Evolutionary conservation across 176 grass and related monocot species (phyloP).

Genomic region (Phragmites australis): DNA sequence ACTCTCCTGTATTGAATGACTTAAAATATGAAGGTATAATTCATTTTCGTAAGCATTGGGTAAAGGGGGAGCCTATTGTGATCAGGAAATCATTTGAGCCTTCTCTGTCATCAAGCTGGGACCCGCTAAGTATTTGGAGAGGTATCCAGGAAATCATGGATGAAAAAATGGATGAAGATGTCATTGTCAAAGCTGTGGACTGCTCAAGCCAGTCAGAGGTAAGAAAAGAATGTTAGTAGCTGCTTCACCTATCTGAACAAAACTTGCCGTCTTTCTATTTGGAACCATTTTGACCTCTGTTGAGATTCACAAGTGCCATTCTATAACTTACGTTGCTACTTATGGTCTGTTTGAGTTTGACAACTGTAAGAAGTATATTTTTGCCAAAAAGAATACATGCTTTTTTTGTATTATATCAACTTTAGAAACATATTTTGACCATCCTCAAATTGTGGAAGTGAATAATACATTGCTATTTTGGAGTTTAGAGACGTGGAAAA

Average conservation of each 20-base stretch:
- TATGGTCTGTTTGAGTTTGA: neutral
- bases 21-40: slow-evolving; percentile 66
- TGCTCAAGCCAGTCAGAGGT: slow-evolving; percentile 78
- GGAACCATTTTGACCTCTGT: neutral
- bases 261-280: slow-evolving; percentile 5
- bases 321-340: slow-evolving; percentile 25
- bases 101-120: slow-evolving; percentile 81
- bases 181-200: slow-evolving; percentile 76
- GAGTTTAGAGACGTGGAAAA: slow-evolving; percentile 9
- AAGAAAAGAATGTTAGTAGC: slow-evolving; percentile 24
- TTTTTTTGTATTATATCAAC: slow-evolving; percentile 6
- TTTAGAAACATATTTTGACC: neutral
- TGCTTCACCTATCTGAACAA: slow-evolving; percentile 25
- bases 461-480: neutral
- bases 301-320: neutral
- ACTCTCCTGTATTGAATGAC: slow-evolving; percentile 62
- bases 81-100: slow-evolving; percentile 76
- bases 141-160: slow-evolving; percentile 78
- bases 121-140: slow-evolving; percentile 82
- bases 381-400: neutral
- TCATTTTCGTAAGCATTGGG: slow-evolving; percentile 86
- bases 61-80: slow-evolving; percentile 78
- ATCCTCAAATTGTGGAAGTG: neutral
- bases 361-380: slow-evolving; percentile 18
- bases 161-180: slow-evolving; percentile 69